Evolutionary conservation across 1,139 yeast species (phyloP), one percentile per base, ranked within the genome.

Genomic region (Taphrina confusa): DNA sequence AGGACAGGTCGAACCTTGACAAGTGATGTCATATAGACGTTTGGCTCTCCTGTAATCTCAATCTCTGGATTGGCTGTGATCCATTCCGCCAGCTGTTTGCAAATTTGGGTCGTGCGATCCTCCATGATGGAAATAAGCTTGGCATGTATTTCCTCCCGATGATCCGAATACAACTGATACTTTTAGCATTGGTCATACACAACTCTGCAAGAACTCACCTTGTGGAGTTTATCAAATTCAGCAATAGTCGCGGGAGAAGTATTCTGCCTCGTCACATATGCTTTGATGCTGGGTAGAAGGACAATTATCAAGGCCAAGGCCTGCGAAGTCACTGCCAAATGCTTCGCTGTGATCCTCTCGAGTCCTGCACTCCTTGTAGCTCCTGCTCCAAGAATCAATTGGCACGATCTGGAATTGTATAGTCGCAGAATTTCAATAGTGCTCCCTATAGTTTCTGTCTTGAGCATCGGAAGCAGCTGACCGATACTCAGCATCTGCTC

Each of bases 341-440:
- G 89, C 66, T 83, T 84, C 1, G 91, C 85, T 3, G 89, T 84
- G 52, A 87, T 86, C 67, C 85, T 90, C 66, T 81, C 83, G 60
- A 87, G 74, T 0, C 89, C 90, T 0, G 91, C 89, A 0, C 89
- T 81, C 64, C 83, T 74, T 0, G 88, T 85, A 0, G 94, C 94
- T 34, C 88, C 89, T 0, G 92, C 91, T 49, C 85, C 86, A 44
- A 87, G 74, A 49, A 87, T 84, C 2, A 88, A 80, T 66, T 82
- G 83, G 3, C 81, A 79, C 3, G 82, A 75, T 62, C 82, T 80
- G 9, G 82, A 73, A 66, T 85, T 84, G 70, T 81, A 74, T 18
- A 79, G 70, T 63, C 80, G 77, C 61, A 84, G 71, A 57, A 81
- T 75, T 55, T 80, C 85, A 44, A 81, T 68, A 28, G 83, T 64